Percentiles rank a stretch among this genome's conserved stretches.
Conservation (phyloP, 495 filamentous ascomycete species). For the Daldinia bambusicola region DNA sequence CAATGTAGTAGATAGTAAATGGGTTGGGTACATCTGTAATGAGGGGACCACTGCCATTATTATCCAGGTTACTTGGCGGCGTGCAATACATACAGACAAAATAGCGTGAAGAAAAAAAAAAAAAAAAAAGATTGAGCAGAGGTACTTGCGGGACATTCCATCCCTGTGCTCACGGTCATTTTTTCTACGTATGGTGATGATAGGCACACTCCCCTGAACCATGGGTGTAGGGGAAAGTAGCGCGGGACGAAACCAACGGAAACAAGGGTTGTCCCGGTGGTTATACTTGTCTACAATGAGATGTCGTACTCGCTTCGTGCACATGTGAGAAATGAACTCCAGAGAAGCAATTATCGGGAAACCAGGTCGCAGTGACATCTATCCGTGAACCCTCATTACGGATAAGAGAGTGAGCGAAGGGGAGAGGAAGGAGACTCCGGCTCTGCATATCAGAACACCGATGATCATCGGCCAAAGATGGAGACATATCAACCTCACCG, state of each 20-base stretch:
- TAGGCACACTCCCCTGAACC: slow-evolving; percentile 29
- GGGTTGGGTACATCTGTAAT: slow-evolving; percentile 18
- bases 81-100: not conserved
- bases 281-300: slow-evolving; percentile 33
- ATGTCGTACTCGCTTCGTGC: slow-evolving; percentile 41
- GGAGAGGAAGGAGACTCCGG: slow-evolving; percentile 27
- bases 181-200: slow-evolving; percentile 16
- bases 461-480: slow-evolving; percentile 30
- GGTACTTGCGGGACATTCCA: slow-evolving; percentile 29
- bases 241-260: slow-evolving; percentile 41
- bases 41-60: slow-evolving; percentile 34
- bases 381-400: slow-evolving; percentile 32
- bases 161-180: slow-evolving; percentile 28
- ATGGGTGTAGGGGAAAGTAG: slow-evolving; percentile 23
- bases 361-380: slow-evolving; percentile 24
- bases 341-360: slow-evolving; percentile 22
- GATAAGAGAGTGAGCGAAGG: slow-evolving; percentile 18
- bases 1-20: slow-evolving; percentile 17
- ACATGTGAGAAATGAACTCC: slow-evolving; percentile 26
- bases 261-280: slow-evolving; percentile 35
- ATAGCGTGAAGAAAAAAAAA: not conserved
- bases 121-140: not conserved
- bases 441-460: slow-evolving; percentile 15
- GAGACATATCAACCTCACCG: slow-evolving; percentile 41
- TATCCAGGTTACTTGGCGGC: slow-evolving; percentile 35